phyloP scores from a whole-genome alignment of 345 rosid genomes.

The Rubroshorea leprosula region DNA sequence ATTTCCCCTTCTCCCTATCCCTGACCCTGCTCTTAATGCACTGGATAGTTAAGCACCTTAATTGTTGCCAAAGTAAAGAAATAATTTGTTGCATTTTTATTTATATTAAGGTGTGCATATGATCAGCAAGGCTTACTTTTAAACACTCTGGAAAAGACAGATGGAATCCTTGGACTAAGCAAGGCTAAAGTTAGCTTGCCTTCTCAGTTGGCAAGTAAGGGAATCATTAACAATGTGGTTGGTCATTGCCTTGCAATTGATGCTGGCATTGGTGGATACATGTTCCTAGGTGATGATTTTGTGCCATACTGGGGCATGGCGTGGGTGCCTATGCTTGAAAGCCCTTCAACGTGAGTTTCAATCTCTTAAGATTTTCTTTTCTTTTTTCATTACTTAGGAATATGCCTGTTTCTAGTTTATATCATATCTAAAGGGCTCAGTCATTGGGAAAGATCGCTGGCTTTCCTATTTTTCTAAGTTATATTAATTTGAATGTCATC shows the following conservation, averaged over 20 bases:
- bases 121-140: conserved; percentile 89
- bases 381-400: conserved; percentile 4
- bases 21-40: neutral
- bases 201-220: conserved; percentile 81
- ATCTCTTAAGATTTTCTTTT: conserved; percentile 10
- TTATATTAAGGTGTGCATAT: conserved; percentile 69
- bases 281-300: conserved; percentile 84
- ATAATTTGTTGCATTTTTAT: neutral
- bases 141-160: conserved; percentile 64
- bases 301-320: conserved; percentile 66
- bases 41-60: neutral
- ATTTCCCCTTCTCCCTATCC: neutral
- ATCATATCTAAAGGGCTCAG: neutral
- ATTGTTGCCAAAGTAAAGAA: conserved; percentile 1
- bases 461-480: neutral
- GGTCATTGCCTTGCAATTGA: conserved; percentile 83
- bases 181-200: conserved; percentile 82
- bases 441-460: neutral
- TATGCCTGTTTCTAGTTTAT: neutral
- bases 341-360: conserved; percentile 51
- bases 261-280: conserved; percentile 58
- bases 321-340: conserved; percentile 77
- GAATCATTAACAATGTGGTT: conserved; percentile 69
- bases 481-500: neutral
- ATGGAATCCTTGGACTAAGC: conserved; percentile 88